Conservation (phyloP, 139 green algal genomes). For the Volvox africanus region DNA sequence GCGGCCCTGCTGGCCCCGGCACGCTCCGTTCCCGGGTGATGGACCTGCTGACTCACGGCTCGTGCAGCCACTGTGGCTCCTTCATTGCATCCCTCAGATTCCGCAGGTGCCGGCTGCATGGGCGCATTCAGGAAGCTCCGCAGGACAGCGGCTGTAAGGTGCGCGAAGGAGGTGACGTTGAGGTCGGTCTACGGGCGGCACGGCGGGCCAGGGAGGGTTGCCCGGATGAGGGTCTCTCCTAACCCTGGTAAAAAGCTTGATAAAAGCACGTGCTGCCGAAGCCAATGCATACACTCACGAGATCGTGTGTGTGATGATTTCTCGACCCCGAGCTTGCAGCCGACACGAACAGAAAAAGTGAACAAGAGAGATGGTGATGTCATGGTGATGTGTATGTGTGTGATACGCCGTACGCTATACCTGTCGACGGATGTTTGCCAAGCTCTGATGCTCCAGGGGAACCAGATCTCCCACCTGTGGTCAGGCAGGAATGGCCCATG, state of each 20-base stretch:
- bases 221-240: too few relatives aligned
- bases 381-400: too few relatives aligned
- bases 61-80: too few relatives aligned
- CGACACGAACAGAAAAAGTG: too few relatives aligned
- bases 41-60: background rate
- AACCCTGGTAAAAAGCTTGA: too few relatives aligned
- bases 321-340: too few relatives aligned
- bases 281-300: too few relatives aligned
- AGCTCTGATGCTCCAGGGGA: slow-evolving; percentile 15
- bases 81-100: too few relatives aligned
- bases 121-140: slow-evolving; percentile 9
- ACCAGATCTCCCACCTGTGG: slow-evolving; percentile 37
- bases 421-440: slow-evolving; percentile 26
- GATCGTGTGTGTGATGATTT: too few relatives aligned
- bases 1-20: background rate
- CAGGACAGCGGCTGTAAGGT: slow-evolving; percentile 20
- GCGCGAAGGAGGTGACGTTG: slow-evolving; percentile 38
- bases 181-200: slow-evolving; percentile 26
- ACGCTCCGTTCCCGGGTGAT: background rate
- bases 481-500: background rate
- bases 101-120: background rate
- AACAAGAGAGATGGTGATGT: too few relatives aligned
- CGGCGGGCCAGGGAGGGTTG: too few relatives aligned
- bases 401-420: background rate
- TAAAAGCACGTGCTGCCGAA: too few relatives aligned